phyloP scores from a whole-genome alignment of 331 rosid species.

The Arachis monticola region DNA sequence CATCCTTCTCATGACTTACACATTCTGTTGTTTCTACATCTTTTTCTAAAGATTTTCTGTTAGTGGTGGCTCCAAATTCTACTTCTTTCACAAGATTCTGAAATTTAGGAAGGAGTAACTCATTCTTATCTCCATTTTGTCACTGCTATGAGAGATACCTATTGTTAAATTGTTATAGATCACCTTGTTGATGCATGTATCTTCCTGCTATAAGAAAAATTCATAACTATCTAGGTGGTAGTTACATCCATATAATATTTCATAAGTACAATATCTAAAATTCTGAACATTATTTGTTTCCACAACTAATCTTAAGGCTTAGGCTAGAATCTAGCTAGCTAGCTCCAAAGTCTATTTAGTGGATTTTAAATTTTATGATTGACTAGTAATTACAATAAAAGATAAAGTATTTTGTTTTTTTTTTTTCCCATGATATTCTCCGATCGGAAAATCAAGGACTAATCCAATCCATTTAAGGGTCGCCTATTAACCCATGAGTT shows the following conservation, averaged over 20 bases:
- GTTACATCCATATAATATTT: too few species aligned
- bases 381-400: not conserved
- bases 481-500: too few species aligned
- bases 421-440: too few species aligned
- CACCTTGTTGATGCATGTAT: slow-evolving; percentile 39
- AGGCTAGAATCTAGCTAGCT: not conserved
- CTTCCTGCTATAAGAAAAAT: slow-evolving; percentile 53
- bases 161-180: slow-evolving; percentile 34
- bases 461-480: too few species aligned
- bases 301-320: not conserved
- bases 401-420: too few species aligned
- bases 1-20: slow-evolving; percentile 51
- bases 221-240: not conserved
- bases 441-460: too few species aligned
- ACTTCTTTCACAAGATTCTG: slow-evolving; percentile 37
- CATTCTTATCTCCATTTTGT: slow-evolving; percentile 31
- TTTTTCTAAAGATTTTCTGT: slow-evolving; percentile 41
- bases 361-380: not conserved
- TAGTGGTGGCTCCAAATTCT: too few species aligned
- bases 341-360: not conserved
- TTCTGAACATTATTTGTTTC: slow-evolving; percentile 17
- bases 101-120: slow-evolving; percentile 60
- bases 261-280: not conserved
- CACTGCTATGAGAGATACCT: slow-evolving; percentile 42
- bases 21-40: slow-evolving; percentile 44